These are phyloP conservation scores for Jatropha curcas DNA, from an alignment of 345 rosid genomes.

Conservation along the genomic window DNA sequence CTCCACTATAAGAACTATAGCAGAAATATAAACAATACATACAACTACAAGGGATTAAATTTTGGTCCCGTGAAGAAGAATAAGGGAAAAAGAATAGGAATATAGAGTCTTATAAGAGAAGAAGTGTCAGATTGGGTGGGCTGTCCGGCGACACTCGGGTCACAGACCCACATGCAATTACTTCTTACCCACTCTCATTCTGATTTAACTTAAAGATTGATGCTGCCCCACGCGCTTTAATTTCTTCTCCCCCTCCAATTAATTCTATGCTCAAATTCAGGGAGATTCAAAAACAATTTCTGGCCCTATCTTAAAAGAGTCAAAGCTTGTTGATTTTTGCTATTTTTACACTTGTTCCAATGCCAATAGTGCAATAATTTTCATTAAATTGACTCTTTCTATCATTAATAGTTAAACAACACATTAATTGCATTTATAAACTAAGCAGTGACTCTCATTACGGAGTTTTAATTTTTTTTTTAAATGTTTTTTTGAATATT, in stretches of 20 bases:
- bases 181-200: neutral
- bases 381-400: too few species aligned
- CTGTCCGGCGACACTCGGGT: slow-evolving; percentile 43
- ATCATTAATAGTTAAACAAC: too few species aligned
- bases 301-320: too few species aligned
- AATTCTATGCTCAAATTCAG: neutral
- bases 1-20: slow-evolving; percentile 12
- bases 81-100: slow-evolving; percentile 13
- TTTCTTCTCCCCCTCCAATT: neutral
- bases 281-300: too few species aligned
- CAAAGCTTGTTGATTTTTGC: neutral
- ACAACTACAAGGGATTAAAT: neutral
- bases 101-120: neutral
- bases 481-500: too few species aligned
- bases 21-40: too few species aligned
- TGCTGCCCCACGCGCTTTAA: slow-evolving; percentile 6
- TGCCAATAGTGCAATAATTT: neutral
- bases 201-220: neutral
- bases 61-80: slow-evolving; percentile 21
- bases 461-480: too few species aligned
- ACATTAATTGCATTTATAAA: too few species aligned
- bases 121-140: slow-evolving; percentile 42
- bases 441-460: too few species aligned
- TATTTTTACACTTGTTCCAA: neutral
- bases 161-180: slow-evolving; percentile 41